Conservation (phyloP, 805 yeast species). For the Suhomyces kilbournensis region DNA sequence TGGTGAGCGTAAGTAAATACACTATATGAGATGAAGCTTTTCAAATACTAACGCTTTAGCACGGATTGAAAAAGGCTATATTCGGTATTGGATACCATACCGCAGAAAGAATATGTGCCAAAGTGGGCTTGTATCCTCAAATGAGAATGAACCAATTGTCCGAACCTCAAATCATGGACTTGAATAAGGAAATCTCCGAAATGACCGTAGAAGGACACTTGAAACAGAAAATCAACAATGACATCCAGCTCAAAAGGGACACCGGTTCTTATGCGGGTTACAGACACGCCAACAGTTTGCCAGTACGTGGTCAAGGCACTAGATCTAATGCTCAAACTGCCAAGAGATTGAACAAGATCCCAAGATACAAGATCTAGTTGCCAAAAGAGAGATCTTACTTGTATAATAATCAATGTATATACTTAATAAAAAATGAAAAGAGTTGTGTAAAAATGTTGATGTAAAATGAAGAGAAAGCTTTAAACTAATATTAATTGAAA, state of each 20-base stretch:
- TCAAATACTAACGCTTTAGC: conserved; percentile 18
- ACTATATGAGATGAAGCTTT: too few species aligned
- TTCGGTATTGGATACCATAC: conserved; percentile 81
- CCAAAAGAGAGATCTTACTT: not conserved
- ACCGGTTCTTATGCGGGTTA: conserved; percentile 86
- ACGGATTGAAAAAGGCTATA: conserved; percentile 74
- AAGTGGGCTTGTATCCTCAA: conserved; percentile 84
- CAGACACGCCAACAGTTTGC: conserved; percentile 78
- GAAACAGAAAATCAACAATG: conserved; percentile 68
- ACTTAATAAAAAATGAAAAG: not conserved
- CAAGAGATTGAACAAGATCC: conserved; percentile 72
- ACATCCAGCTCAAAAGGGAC: conserved; percentile 72
- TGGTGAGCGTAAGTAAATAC: conserved; percentile 35
- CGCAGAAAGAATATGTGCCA: conserved; percentile 77
- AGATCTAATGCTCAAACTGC: conserved; percentile 91
- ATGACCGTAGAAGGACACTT: conserved; percentile 81
- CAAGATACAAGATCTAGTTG: conserved; percentile 42
- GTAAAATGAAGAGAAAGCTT: too few species aligned
- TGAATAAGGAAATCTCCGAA: conserved; percentile 83
- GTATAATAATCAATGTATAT: not conserved
- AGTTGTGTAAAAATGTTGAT: too few species aligned
- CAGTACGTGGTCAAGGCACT: conserved; percentile 80
- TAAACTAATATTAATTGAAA: too few species aligned
- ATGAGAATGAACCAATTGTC: conserved; percentile 93
- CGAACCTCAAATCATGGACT: conserved; percentile 81